Conservation (phyloP, 2,329 filamentous ascomycete species). For the Penicillium sp. region DNA sequence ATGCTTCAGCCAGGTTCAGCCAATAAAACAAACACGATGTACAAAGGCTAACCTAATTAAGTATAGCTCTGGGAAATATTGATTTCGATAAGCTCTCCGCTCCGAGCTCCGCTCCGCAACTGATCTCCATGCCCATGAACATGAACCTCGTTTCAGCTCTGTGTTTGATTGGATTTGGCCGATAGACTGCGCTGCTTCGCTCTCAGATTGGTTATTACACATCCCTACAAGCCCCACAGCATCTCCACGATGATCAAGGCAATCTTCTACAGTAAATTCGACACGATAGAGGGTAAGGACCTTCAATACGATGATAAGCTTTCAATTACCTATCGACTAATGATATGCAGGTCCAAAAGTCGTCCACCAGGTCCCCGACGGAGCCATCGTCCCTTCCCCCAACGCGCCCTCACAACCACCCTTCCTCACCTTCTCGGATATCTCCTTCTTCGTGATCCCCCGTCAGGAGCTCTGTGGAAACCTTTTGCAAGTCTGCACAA, state of each 20-base stretch:
- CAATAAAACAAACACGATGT: background rate
- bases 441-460: slow-evolving; percentile 89
- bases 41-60: background rate
- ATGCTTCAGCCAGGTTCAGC: background rate
- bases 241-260: slow-evolving; percentile 49
- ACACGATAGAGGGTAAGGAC: slow-evolving; percentile 46
- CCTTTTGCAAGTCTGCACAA: slow-evolving; percentile 61
- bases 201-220: background rate
- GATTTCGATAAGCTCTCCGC: slow-evolving; percentile 8
- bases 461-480: slow-evolving; percentile 92
- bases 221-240: slow-evolving; percentile 2
- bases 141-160: background rate
- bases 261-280: slow-evolving; percentile 60
- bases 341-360: slow-evolving; percentile 49
- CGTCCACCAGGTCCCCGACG: slow-evolving; percentile 56
- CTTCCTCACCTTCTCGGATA: slow-evolving; percentile 73
- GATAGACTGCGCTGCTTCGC: background rate
- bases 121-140: background rate
- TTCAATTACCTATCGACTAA: slow-evolving; percentile 1
- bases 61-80: background rate
- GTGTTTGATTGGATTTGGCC: background rate
- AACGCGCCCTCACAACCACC: slow-evolving; percentile 48
- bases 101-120: slow-evolving; percentile 4
- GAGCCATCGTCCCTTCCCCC: slow-evolving; percentile 45
- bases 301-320: background rate